Evolutionary conservation across 345 rosid species (phyloP).

Genomic region (Euphorbia lathyris): DNA sequence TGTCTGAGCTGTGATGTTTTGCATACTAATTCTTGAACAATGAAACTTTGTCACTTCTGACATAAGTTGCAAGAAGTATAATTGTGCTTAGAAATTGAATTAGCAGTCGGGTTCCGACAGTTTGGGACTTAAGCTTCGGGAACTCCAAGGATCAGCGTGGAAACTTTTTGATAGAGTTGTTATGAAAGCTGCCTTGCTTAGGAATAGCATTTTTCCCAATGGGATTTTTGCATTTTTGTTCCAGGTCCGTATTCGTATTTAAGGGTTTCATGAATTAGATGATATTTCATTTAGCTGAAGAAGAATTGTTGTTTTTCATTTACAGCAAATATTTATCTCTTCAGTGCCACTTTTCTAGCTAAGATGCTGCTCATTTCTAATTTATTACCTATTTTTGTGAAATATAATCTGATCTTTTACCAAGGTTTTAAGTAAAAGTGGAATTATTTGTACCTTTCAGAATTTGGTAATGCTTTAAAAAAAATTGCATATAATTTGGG

Average conservation of each 20-base stretch:
- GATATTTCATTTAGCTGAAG: background rate
- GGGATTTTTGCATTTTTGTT: background rate
- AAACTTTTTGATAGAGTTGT: background rate
- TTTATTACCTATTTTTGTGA: background rate
- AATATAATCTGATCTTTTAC: background rate
- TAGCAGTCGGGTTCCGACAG: background rate
- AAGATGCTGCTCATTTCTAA: background rate
- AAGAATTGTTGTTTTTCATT: background rate
- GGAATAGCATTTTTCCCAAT: background rate
- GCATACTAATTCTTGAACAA: background rate
- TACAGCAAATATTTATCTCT: background rate
- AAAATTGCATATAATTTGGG: no score
- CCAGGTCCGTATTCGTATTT: background rate
- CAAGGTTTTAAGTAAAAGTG: no score
- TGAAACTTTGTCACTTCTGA: background rate
- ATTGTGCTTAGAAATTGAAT: background rate
- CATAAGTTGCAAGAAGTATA: background rate
- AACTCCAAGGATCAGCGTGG: background rate
- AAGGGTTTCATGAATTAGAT: background rate
- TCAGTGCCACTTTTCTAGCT: background rate
- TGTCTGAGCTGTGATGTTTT: conserved; percentile 56
- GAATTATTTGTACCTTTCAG: no score
- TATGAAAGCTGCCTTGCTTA: background rate
- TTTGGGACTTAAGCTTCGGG: background rate
- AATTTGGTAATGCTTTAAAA: no score